Evolutionary conservation across 106 monocot species (phyloP).

Genomic region (Allium sativum): DNA sequence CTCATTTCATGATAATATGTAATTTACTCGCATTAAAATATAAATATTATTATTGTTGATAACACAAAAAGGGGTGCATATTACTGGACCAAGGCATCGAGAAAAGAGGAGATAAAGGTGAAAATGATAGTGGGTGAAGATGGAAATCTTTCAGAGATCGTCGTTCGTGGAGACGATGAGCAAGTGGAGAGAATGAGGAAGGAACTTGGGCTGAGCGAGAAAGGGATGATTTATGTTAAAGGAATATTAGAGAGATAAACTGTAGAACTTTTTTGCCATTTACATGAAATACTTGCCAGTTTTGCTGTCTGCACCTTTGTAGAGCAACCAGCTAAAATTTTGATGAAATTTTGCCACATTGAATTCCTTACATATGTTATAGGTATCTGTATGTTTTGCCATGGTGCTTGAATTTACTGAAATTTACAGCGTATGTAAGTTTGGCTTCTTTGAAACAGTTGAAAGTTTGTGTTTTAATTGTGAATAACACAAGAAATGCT

Average conservation of each 20-base stretch:
- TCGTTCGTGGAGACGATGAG: constrained; percentile 78
- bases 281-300: not conserved
- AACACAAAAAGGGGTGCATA: constrained; percentile 43
- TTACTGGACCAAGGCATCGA: constrained; percentile 75
- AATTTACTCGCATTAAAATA: not conserved
- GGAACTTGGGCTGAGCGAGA: constrained; percentile 72
- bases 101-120: constrained; percentile 94
- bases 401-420: no score
- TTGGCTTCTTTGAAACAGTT: no score
- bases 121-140: constrained; percentile 64
- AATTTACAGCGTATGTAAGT: no score
- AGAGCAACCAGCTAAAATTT: not conserved
- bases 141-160: constrained; percentile 62
- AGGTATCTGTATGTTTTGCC: no score
- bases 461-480: no score
- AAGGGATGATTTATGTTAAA: constrained; percentile 90
- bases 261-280: not conserved
- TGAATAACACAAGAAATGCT: no score
- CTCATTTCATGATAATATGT: no score
- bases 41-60: not conserved
- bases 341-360: not conserved
- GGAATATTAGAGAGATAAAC: constrained; percentile 66
- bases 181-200: constrained; percentile 87
- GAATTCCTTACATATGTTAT: no score
- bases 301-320: not conserved